Conservation (phyloP, 495 filamentous ascomycete species). For the Talaromyces liani region DNA sequence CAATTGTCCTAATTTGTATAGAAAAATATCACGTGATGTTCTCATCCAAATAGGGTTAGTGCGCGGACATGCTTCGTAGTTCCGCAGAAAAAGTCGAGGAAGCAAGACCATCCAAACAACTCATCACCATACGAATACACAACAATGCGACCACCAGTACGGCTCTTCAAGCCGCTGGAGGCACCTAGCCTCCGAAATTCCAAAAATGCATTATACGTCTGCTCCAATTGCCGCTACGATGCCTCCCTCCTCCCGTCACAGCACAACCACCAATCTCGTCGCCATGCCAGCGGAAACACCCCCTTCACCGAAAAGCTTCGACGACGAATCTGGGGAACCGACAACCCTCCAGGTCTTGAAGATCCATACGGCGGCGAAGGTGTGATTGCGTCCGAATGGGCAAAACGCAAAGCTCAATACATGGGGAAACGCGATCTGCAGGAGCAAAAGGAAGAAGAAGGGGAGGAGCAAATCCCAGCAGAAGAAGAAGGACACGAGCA, state of each 20-base stretch:
- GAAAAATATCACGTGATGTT: background rate
- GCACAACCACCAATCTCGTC: slow-evolving; percentile 26
- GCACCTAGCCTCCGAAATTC: slow-evolving; percentile 12
- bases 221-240: slow-evolving; percentile 32
- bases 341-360: slow-evolving; percentile 44
- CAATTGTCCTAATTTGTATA: background rate
- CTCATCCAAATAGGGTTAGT: background rate
- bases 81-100: slow-evolving; percentile 3
- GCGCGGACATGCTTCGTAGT: background rate
- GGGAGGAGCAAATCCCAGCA: background rate
- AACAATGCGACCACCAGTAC: slow-evolving; percentile 34
- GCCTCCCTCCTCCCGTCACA: slow-evolving; percentile 9
- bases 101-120: background rate
- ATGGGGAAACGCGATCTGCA: background rate
- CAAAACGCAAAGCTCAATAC: slow-evolving; percentile 11
- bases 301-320: slow-evolving; percentile 44
- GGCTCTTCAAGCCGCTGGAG: slow-evolving; percentile 29
- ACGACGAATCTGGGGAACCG: slow-evolving; percentile 48
- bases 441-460: slow-evolving; percentile 11
- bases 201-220: slow-evolving; percentile 26
- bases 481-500: slow-evolving; percentile 13
- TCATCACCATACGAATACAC: background rate
- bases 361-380: slow-evolving; percentile 45
- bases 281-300: slow-evolving; percentile 27
- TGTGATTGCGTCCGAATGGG: slow-evolving; percentile 21